Base-by-base conservation (phyloP, 257 asterid genomes). In the Solanum habrochaites region DNA sequence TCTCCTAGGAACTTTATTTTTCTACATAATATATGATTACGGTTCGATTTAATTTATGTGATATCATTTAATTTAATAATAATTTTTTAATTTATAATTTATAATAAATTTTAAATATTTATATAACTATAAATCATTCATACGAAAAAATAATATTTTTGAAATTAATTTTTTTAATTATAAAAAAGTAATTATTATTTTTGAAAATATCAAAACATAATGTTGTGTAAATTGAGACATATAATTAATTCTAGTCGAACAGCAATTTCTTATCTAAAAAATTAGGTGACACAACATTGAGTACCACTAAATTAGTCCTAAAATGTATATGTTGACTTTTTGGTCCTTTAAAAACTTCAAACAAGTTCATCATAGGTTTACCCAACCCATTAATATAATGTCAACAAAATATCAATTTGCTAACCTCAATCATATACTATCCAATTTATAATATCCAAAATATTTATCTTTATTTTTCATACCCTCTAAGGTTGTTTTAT, bases 381-480 rank as follows among this genome's bases (percentile, higher is more conserved):
- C 58, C 58, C 14, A 74, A 6, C 58, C 32, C 58, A 74, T 74
- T 74, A 74, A 39, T 23, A 74, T 74, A 74, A 74, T 74, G 82
- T 74, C 56, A 74, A 74, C 12, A 10, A 39, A 20, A 72, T 4
- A 72, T 35, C 23, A 72, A 20, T 72, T 20, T 20, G 25, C 81
- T 72, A 72, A 37, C 49, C 49, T 72, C 15, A 72, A 72, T 72
- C 81, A 72, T 37, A 37, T 10, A 72, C 81, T 20, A 25, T 15
- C 49, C 47, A 6, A 20, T 1, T 9, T 20, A 72, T 72, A 31
- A 37, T 2, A 71, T 9, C 2, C 18, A 70, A 37, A 72, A 37
- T 20, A 72, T 18, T 72, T 37, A 18, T 2, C 21, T 35, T 37
- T 9, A 16, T 7, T 20, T 20, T 12, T 72, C 18, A 9, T 8